Evolutionary conservation across 768 basidiomycete genomes (phyloP), one percentile per base, ranked within the genome.

Genomic region (Collybia mongolica): DNA sequence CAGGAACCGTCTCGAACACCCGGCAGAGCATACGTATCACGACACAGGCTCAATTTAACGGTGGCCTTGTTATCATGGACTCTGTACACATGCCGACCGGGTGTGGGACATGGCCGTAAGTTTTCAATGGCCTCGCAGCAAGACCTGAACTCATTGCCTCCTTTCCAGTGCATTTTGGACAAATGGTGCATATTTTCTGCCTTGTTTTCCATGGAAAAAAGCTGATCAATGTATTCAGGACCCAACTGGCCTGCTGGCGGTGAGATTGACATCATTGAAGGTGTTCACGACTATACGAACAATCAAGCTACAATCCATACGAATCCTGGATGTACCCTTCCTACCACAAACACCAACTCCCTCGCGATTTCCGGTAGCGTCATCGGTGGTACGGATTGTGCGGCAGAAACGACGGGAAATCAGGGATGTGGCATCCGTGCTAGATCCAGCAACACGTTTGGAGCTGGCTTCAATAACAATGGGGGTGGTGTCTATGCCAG

Each of bases 401-500:
- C 84, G 40, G 88, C 83, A 20, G 63, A 72, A 20, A 76, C 81
- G n/a, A 87, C 86, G 4, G 76, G 76, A 17, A 90, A 92, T 53
- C 74, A 83, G 60, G 92, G 93, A 18, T 98, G 94, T 64, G 93
- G 94, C 7, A 75, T 88, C 35, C 83, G 86, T 8, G 80, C 85
- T 7, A 63, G 65, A 26, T 71, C 74, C 44, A 69, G 66, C 46
- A 83, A 80, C 51, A 85, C 86, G 2, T 96, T 89, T 62, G 94
- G 94, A n/a, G 66, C 76, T n/a, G 82, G 74, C 11, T 98, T 95
- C 74, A 98, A 98, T 66, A 65, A 62, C n/a, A 84, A 79, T 56
- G 82, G 83, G 8, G 94, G 94, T 39, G 94, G 94, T 58, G 88
- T 93, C 44, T 96, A 93, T 70, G 89, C 89, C 45, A 91, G 91